Conservation (phyloP, 129 eudicot genomes). For the Escallonia rubra region DNA sequence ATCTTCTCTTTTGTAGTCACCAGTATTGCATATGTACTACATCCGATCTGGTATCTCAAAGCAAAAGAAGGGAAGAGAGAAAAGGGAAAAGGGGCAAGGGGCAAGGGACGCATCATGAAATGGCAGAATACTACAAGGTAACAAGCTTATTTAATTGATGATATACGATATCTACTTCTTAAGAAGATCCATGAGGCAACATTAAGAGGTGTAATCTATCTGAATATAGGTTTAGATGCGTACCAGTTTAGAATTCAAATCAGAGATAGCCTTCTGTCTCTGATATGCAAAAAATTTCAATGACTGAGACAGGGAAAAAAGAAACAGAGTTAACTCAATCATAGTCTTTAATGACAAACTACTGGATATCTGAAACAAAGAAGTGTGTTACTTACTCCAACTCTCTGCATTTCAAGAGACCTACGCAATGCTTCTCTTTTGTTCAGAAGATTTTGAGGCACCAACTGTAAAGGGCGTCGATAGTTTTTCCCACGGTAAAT, state of each 20-base stretch:
- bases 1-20: background rate
- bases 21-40: background rate
- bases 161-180: background rate
- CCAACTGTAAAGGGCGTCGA: constrained; percentile 54
- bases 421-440: constrained; percentile 76
- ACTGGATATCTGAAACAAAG: background rate
- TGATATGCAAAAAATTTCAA: constrained; percentile 71
- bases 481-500: constrained; percentile 93
- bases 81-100: background rate
- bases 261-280: constrained; percentile 54
- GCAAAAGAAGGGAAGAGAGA: background rate
- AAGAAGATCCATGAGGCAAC: background rate
- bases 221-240: constrained; percentile 1
- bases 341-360: no score
- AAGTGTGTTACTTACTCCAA: constrained; percentile 71
- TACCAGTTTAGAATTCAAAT: constrained; percentile 67
- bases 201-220: background rate
- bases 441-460: constrained; percentile 47
- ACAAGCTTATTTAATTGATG: background rate
- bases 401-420: constrained; percentile 84
- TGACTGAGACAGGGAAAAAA: constrained; percentile 44
- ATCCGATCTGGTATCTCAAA: background rate
- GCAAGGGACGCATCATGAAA: background rate
- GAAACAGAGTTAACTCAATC: constrained; percentile 6
- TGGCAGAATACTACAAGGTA: no score